phyloP scores from a whole-genome alignment of 768 basidiomycete genomes.

The Lactarius sp. region DNA sequence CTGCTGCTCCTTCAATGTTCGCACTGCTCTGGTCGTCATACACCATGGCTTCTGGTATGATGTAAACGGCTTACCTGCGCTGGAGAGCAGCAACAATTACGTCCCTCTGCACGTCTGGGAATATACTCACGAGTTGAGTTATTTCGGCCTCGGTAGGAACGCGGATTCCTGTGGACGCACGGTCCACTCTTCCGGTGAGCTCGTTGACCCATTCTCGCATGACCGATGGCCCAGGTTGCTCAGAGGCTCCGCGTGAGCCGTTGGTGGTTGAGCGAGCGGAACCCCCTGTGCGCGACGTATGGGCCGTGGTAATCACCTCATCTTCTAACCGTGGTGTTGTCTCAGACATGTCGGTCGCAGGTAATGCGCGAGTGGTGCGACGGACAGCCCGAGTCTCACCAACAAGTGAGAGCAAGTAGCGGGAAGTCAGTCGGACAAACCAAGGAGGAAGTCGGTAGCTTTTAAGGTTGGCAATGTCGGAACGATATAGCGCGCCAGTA shows the following conservation, averaged over 20 bases:
- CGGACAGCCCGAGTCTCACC: conserved; percentile 69
- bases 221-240: conserved; percentile 39
- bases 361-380: conserved; percentile 30
- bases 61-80: conserved; percentile 54
- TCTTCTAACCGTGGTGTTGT: conserved; percentile 38
- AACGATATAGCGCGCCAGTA: conserved; percentile 74
- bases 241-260: not conserved
- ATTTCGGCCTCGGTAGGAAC: conserved; percentile 77
- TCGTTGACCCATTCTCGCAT: conserved; percentile 79
- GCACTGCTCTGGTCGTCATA: conserved; percentile 41
- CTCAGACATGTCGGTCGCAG: conserved; percentile 6
- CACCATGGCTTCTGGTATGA: conserved; percentile 13
- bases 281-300: conserved; percentile 31
- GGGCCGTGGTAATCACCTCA: conserved; percentile 62
- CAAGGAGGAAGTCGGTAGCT: conserved; percentile 67
- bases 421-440: conserved; percentile 50
- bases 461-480: conserved; percentile 76
- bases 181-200: conserved; percentile 59
- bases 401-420: conserved; percentile 60
- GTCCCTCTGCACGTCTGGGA: conserved; percentile 72
- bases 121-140: conserved; percentile 69
- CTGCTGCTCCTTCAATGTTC: conserved; percentile 78
- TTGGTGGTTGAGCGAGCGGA: conserved; percentile 22
- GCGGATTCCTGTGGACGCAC: conserved; percentile 52
- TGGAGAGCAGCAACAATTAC: conserved; percentile 73